phyloP scores from a whole-genome alignment of 306 rosid genomes.

The Casuarina cunninghamiana region DNA sequence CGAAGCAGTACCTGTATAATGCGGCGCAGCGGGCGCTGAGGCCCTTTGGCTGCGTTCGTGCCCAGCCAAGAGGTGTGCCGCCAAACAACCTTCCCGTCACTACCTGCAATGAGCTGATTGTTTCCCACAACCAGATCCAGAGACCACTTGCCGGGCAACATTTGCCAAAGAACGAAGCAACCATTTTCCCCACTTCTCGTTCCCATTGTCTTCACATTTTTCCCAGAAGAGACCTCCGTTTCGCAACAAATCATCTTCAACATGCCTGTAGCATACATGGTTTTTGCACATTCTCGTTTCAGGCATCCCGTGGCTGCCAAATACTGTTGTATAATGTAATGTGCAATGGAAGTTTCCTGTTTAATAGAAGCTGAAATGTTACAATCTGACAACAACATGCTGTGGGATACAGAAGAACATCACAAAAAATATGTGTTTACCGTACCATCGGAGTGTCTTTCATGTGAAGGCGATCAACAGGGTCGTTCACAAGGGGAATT shows the following conservation, averaged over 20 bases:
- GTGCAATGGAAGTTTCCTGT: conserved; percentile 85
- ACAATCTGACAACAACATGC: background rate
- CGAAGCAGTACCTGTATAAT: conserved; percentile 66
- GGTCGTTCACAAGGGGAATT: conserved; percentile 57
- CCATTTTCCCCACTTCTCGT: conserved; percentile 76
- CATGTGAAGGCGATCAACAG: conserved; percentile 43
- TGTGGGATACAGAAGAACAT: too few species aligned
- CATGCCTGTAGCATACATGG: conserved; percentile 82
- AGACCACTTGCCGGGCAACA: conserved; percentile 95
- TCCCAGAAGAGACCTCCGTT: conserved; percentile 90
- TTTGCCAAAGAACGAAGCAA: conserved; percentile 93
- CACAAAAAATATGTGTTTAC: background rate
- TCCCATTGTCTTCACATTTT: conserved; percentile 76
- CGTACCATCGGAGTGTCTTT: conserved; percentile 81
- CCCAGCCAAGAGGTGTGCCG: conserved; percentile 97
- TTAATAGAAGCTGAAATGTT: background rate
- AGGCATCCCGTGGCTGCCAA: conserved; percentile 91
- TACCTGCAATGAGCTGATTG: conserved; percentile 85
- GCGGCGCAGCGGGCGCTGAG: conserved; percentile 92
- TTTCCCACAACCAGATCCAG: conserved; percentile 85
- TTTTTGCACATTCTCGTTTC: conserved; percentile 72
- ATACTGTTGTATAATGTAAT: conserved; percentile 87
- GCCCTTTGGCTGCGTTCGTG: conserved; percentile 91
- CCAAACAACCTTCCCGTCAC: conserved; percentile 94
- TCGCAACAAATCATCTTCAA: conserved; percentile 94